phyloP scores from a whole-genome alignment of 768 basidiomycete species.

The Gloeopeniophorella convolvens region DNA sequence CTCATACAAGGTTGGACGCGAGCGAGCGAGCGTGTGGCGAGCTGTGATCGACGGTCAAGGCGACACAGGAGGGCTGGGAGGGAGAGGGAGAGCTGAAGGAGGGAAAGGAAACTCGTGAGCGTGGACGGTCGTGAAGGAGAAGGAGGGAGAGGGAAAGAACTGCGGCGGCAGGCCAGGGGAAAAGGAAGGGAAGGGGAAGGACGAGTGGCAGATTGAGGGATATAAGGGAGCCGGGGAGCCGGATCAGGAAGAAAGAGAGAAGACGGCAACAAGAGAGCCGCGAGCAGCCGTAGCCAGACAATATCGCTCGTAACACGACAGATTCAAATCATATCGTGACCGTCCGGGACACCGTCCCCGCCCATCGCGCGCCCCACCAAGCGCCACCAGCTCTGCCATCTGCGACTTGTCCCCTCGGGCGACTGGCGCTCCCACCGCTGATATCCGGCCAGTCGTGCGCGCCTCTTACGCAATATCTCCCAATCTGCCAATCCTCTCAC shows the following conservation, averaged over 20 bases:
- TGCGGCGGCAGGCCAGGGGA: conserved; percentile 22
- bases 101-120: conserved; percentile 22
- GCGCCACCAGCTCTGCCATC: conserved; percentile 3
- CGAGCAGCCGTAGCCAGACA: neutral
- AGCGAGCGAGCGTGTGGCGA: conserved; percentile 24
- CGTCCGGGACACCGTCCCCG: neutral
- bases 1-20: conserved; percentile 24
- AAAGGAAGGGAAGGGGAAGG: conserved; percentile 25
- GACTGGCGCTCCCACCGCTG: no score
- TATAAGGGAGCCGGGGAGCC: conserved; percentile 29
- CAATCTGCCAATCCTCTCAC: conserved; percentile 27
- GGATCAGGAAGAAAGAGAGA: neutral
- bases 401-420: neutral
- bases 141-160: conserved; percentile 21
- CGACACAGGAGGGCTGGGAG: neutral
- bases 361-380: neutral
- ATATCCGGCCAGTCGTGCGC: conserved; percentile 14
- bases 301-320: neutral
- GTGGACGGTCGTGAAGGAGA: conserved; percentile 32
- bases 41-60: conserved; percentile 15
- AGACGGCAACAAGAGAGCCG: neutral
- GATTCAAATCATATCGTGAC: conserved; percentile 6
- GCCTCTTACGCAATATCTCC: conserved; percentile 12
- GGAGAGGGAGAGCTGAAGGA: neutral
- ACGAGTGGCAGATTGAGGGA: conserved; percentile 26